A percentile compares a stretch with the other conserved stretches of the same genome.
These are phyloP conservation scores for Ophiostoma perfectum DNA, from an alignment of 2,329 filamentous ascomycete genomes.

Conservation along the genomic window DNA sequence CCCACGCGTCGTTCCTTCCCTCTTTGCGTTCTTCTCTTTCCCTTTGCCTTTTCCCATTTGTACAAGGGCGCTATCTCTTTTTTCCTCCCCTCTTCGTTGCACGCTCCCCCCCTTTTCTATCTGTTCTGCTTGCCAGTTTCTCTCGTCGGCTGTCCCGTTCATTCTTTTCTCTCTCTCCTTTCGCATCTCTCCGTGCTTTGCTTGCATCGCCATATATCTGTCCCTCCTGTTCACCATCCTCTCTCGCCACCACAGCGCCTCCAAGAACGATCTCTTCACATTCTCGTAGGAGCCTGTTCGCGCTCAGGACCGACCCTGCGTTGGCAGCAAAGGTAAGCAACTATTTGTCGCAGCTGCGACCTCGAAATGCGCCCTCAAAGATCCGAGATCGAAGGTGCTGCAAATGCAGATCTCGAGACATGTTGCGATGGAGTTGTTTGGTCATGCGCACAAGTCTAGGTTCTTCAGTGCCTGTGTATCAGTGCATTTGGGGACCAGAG, in stretches of 20 bases:
- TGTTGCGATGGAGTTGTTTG: neutral
- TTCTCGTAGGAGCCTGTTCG: neutral
- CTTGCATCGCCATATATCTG: neutral
- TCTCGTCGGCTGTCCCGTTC: neutral
- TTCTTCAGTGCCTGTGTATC: neutral
- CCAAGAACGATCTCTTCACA: neutral
- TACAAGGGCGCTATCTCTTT: constrained; percentile 16
- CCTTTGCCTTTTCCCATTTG: constrained; percentile 12
- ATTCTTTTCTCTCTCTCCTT: neutral
- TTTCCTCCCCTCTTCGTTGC: constrained; percentile 13
- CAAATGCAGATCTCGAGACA: neutral
- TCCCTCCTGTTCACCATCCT: neutral
- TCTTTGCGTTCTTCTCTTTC: constrained; percentile 9
- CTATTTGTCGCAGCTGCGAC: neutral
- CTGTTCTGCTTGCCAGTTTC: constrained; percentile 7
- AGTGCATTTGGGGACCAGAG: neutral
- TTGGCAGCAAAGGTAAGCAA: constrained; percentile 1
- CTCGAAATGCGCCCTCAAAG: neutral
- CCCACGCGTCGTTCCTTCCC: constrained; percentile 24
- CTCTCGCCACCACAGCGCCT: neutral
- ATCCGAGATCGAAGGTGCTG: neutral
- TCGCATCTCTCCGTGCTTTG: neutral
- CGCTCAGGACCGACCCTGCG: neutral
- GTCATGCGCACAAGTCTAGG: neutral
- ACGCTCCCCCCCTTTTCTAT: neutral